Conservation (phyloP, 176 grass and related monocot species). For the Carex parvula region DNA sequence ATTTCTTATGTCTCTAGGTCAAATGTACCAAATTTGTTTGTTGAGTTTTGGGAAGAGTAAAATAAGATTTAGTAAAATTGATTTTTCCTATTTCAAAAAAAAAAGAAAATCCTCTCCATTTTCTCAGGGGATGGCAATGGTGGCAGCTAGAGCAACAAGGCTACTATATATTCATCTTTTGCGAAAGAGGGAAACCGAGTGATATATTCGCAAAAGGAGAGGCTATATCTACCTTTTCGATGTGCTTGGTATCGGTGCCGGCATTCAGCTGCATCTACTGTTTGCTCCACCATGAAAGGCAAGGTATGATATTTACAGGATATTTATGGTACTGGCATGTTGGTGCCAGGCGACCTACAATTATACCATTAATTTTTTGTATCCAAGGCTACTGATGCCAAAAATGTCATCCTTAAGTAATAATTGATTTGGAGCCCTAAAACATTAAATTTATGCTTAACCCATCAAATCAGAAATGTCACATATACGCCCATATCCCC, state of each 20-base stretch:
- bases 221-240: constrained; percentile 94
- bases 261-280: constrained; percentile 81
- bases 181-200: constrained; percentile 97
- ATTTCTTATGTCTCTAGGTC: background rate
- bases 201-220: constrained; percentile 98
- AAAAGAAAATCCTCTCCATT: background rate
- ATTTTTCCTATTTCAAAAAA: background rate
- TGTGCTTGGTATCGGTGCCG: constrained; percentile 75
- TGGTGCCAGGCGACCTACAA: background rate
- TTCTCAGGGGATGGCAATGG: constrained; percentile 81
- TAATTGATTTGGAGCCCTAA: background rate
- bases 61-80: background rate
- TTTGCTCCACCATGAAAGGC: constrained; percentile 85
- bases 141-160: constrained; percentile 86
- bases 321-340: background rate
- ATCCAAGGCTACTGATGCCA: background rate
- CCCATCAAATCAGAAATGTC: background rate
- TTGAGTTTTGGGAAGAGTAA: background rate
- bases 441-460: background rate
- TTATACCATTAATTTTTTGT: background rate
- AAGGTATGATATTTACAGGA: constrained; percentile 45
- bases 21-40: background rate
- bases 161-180: constrained; percentile 94
- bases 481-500: background rate
- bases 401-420: background rate